phyloP scores from a whole-genome alignment of 805 yeast genomes.

The Komagataella populi region DNA sequence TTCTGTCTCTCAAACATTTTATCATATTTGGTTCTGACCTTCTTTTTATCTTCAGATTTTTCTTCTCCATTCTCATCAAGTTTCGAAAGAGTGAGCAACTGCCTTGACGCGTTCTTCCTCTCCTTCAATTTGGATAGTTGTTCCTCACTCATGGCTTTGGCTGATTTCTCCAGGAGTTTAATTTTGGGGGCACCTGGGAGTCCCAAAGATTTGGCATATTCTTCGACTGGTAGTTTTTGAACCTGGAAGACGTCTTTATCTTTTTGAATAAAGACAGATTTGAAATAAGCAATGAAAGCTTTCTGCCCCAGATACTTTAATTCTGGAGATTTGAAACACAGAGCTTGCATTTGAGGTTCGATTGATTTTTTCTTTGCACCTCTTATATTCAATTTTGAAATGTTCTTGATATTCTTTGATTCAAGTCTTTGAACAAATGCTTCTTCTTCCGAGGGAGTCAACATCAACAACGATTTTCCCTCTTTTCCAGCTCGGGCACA shows the following conservation, averaged over 20 bases:
- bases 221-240: conserved; percentile 66
- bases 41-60: conserved; percentile 21
- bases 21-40: conserved; percentile 79
- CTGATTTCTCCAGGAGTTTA: conserved; percentile 39
- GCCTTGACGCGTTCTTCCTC: conserved; percentile 71
- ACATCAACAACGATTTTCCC: conserved; percentile 73
- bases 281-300: conserved; percentile 84
- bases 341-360: conserved; percentile 71
- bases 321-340: conserved; percentile 85
- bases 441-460: conserved; percentile 74
- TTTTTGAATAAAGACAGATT: conserved; percentile 74
- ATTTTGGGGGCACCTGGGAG: conserved; percentile 94
- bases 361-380: conserved; percentile 63
- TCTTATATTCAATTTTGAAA: conserved; percentile 61
- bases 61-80: conserved; percentile 54
- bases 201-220: conserved; percentile 78
- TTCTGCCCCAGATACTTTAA: conserved; percentile 90
- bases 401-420: conserved; percentile 44
- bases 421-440: conserved; percentile 55
- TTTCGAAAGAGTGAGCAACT: conserved; percentile 41
- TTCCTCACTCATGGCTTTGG: conserved; percentile 24
- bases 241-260: conserved; percentile 79
- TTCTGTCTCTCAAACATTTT: conserved; percentile 92
- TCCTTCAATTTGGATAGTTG: conserved; percentile 40
- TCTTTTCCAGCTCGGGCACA: conserved; percentile 76